Base-by-base conservation (phyloP, 805 yeast species). In the Wickerhamomyces queroliae region DNA sequence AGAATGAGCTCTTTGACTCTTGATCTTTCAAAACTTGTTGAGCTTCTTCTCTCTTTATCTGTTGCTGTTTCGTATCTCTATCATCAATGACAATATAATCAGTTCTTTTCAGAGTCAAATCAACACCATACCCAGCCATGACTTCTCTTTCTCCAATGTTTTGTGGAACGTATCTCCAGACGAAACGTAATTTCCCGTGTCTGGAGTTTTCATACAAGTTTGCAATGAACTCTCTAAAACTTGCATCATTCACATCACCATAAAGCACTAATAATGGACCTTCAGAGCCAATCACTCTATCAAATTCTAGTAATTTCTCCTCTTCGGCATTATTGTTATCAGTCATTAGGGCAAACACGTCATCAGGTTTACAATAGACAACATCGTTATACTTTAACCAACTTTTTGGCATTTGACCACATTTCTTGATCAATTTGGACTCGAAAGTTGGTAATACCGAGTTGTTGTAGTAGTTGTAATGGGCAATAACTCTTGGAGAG, bases 311-410 rank as follows among this genome's bases (percentile, higher is more conserved):
- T 13, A 62, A 22, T 3, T 51, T 37, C 4, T 43, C 36, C 4
- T 43, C 42, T 2, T 59, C 52, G 5, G 45, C 46, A 2, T 36
- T 35, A 6, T 55, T 49, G 15, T 61, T 59, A 20, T 66, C 65
- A 0, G 87, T 74, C 56, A 83, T 81, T 41, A 93, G 66, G 3
- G 96, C 95, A 58, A 76, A 93, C 1, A 88, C 72, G 41, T 83
- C 95, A 40, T 77, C 85, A 3, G 80, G 64, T 9, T 81, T 74
- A 50, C 89, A 80, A 52, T 80, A 82, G 2, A 70, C 56, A 20
- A 67, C 66, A 36, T 74, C 74, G 42, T 80, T 77, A 46, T 69
- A 69, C 41, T 64, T 53, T 7, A 79, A 56, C 73, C 85, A 80
- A 1, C 76, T 66, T 5, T 48, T 51, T 6, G 66, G 56, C 2